Conservation (phyloP, 495 filamentous ascomycete genomes). For the Neurospora tetraspora region DNA sequence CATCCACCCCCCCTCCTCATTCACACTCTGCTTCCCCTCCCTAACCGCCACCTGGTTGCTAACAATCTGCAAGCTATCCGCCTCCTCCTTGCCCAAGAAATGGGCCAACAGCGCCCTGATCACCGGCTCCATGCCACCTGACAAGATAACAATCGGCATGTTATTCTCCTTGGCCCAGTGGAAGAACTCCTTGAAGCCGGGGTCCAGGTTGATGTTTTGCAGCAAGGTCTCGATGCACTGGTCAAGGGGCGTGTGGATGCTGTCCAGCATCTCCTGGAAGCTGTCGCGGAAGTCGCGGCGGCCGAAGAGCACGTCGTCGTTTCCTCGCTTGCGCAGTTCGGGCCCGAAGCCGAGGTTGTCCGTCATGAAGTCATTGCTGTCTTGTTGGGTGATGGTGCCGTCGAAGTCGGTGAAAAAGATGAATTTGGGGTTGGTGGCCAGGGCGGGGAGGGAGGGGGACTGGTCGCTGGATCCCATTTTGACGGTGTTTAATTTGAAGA, state of each 20-base stretch:
- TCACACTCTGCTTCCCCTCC: constrained; percentile 58
- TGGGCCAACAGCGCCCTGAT: constrained; percentile 73
- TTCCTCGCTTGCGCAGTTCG: constrained; percentile 53
- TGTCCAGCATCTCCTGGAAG: constrained; percentile 83
- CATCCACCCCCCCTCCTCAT: constrained; percentile 72
- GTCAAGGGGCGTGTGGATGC: constrained; percentile 64
- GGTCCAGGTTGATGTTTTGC: constrained; percentile 80
- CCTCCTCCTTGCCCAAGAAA: constrained; percentile 61
- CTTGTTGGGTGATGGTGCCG: constrained; percentile 82
- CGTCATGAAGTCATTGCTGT: constrained; percentile 92
- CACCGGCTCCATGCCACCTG: constrained; percentile 84
- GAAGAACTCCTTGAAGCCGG: constrained; percentile 77
- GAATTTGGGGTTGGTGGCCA: constrained; percentile 63
- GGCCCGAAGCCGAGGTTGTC: constrained; percentile 82
- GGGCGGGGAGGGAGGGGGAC: constrained; percentile 30
- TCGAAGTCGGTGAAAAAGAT: constrained; percentile 99
- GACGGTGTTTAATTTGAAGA: neutral
- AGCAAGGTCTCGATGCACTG: constrained; percentile 66
- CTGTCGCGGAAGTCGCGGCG: constrained; percentile 66
- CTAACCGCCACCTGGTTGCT: constrained; percentile 65
- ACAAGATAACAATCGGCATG: constrained; percentile 84
- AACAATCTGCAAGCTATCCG: constrained; percentile 70
- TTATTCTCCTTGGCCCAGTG: constrained; percentile 69
- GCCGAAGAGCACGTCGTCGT: constrained; percentile 59
- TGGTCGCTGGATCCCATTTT: neutral